A percentile compares a stretch with the other conserved stretches of the same genome.
phyloP scores from a whole-genome alignment of 192 early-diverging fungal species.

The Backusella tuberculispora region DNA sequence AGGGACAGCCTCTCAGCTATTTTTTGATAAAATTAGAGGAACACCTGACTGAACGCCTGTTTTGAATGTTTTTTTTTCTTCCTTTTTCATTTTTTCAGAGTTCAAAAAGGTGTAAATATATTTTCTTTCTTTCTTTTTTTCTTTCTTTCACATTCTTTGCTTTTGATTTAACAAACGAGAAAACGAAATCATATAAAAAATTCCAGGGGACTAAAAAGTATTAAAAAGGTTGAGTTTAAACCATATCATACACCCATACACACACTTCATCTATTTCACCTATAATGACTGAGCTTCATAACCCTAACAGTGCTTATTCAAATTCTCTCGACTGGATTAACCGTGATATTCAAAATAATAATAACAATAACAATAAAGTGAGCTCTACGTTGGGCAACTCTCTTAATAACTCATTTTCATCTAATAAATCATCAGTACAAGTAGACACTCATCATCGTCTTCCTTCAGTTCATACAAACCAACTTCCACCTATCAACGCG shows the following conservation, averaged over 20 bases:
- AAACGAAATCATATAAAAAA: neutral
- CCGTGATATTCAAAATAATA: neutral
- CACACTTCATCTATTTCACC: conserved; percentile 16
- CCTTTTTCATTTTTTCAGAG: neutral
- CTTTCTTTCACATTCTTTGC: conserved; percentile 10
- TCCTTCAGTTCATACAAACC: conserved; percentile 6
- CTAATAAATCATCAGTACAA: conserved; percentile 1
- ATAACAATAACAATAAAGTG: neutral
- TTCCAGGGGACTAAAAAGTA: neutral
- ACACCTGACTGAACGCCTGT: conserved; percentile 10
- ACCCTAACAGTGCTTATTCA: conserved; percentile 13
- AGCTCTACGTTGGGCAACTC: neutral
- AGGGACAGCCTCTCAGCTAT: conserved; percentile 17
- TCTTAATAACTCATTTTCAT: neutral
- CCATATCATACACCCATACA: conserved; percentile 13
- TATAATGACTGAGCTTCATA: conserved; percentile 18
- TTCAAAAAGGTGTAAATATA: neutral
- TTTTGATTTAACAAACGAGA: conserved; percentile 11
- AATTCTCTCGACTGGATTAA: conserved; percentile 4
- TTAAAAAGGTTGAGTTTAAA: conserved; percentile 16
- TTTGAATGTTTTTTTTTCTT: conserved; percentile 13
- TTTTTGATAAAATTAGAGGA: conserved; percentile 12
- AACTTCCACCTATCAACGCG: conserved; percentile 25
- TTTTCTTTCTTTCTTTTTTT: neutral
- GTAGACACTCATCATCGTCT: neutral